phyloP scores from a whole-genome alignment of 2,329 filamentous ascomycete species.

The Coniochaeta sp. region DNA sequence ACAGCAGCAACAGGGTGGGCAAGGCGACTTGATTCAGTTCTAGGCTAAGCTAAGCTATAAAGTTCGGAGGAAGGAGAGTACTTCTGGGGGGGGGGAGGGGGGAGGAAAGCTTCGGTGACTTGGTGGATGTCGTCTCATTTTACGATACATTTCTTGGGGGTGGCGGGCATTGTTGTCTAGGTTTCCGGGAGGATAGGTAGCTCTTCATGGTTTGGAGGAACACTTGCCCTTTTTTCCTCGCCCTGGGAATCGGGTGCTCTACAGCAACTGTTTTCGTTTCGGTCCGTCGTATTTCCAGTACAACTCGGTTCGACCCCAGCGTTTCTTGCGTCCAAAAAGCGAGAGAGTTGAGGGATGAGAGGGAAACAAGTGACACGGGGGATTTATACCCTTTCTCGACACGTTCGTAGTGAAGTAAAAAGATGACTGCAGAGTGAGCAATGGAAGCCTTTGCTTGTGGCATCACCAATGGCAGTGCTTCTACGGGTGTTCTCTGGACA shows the following conservation, averaged over 20 bases:
- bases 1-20: constrained; percentile 37
- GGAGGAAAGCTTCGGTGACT: background rate
- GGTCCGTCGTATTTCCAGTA: background rate
- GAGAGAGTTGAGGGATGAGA: background rate
- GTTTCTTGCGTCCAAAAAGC: background rate
- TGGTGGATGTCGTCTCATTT: background rate
- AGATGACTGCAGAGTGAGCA: background rate
- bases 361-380: background rate
- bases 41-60: constrained; percentile 27
- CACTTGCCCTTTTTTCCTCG: background rate
- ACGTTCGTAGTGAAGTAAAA: background rate
- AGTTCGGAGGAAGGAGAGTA: too few species aligned
- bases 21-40: constrained; percentile 54
- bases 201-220: background rate
- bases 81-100: background rate
- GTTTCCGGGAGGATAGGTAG: background rate
- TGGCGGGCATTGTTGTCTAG: background rate
- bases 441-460: background rate
- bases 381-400: constrained; percentile 7
- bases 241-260: background rate
- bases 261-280: background rate
- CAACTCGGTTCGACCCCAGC: background rate
- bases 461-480: background rate
- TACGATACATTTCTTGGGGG: background rate
- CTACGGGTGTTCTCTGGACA: background rate